These are phyloP conservation scores for Pulveroboletus sp. DNA, from an alignment of 768 basidiomycete genomes.

Conservation along the genomic window DNA sequence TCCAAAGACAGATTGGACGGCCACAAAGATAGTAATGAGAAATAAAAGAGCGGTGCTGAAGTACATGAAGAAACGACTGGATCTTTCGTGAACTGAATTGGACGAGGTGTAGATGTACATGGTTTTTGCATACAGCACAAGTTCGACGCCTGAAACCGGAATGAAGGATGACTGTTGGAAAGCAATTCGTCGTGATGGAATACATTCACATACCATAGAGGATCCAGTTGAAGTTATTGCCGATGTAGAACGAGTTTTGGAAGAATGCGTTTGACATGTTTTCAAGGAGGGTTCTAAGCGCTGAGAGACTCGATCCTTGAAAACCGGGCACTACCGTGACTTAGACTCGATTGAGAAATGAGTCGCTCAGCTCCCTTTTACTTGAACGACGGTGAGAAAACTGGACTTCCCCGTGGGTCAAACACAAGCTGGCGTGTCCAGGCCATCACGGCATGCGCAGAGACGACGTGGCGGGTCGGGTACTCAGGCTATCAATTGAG, in stretches of 20 bases:
- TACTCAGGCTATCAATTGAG: no score
- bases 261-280: constrained; percentile 6
- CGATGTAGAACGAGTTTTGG: constrained; percentile 17
- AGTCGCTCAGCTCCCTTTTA: no score
- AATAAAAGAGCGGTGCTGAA: constrained; percentile 17
- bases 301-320: not conserved
- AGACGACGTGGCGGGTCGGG: no score
- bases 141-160: constrained; percentile 6
- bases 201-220: constrained; percentile 8
- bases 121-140: constrained; percentile 12
- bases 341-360: no score
- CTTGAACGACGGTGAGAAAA: no score
- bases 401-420: no score
- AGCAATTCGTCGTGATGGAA: no score
- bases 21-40: constrained; percentile 27
- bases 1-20: constrained; percentile 16
- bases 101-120: constrained; percentile 1
- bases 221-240: constrained; percentile 13
- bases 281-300: not conserved
- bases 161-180: not conserved
- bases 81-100: not conserved
- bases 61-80: constrained; percentile 7
- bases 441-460: no score
- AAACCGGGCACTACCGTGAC: not conserved
- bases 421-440: no score